phyloP scores from a whole-genome alignment of 2,329 filamentous ascomycete genomes.

The Cytospora schulzeri region DNA sequence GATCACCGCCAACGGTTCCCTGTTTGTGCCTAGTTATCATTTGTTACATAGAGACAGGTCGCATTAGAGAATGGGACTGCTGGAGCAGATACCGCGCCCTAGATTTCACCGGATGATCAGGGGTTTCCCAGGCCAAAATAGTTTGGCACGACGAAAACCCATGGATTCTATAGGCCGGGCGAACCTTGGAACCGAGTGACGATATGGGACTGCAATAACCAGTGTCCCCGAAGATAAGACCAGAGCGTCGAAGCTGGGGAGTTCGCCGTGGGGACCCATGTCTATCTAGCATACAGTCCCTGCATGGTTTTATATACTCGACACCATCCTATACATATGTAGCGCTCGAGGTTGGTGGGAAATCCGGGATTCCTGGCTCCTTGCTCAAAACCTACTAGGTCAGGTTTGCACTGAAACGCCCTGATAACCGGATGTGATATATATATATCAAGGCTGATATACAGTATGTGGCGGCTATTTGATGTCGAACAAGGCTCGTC shows the following conservation, averaged over 20 bases:
- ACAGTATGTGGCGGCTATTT: too few species aligned
- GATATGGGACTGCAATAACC: too few species aligned
- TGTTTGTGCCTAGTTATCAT: neutral
- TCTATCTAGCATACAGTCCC: too few species aligned
- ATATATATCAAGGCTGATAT: too few species aligned
- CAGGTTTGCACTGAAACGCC: neutral
- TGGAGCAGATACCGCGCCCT: constrained; percentile 16
- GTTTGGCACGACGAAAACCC: neutral
- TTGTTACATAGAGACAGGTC: neutral
- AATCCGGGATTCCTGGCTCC: neutral
- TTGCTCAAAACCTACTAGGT: neutral
- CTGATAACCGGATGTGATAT: neutral
- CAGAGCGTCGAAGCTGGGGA: neutral
- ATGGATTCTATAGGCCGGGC: too few species aligned
- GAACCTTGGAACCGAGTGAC: too few species aligned
- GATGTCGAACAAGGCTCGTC: neutral
- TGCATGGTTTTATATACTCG: too few species aligned
- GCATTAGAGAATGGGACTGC: constrained; percentile 13
- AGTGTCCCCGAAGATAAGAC: constrained; percentile 18
- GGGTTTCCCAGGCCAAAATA: constrained; percentile 3
- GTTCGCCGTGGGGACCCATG: constrained; percentile 3
- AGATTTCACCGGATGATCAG: constrained; percentile 7
- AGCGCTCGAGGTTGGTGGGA: neutral
- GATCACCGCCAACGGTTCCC: constrained; percentile 6
- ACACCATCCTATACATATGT: too few species aligned